Evolutionary conservation across 2,329 filamentous ascomycete species (phyloP), one percentile per base, ranked within the genome.

Genomic region (Sphaerulina musiva): DNA sequence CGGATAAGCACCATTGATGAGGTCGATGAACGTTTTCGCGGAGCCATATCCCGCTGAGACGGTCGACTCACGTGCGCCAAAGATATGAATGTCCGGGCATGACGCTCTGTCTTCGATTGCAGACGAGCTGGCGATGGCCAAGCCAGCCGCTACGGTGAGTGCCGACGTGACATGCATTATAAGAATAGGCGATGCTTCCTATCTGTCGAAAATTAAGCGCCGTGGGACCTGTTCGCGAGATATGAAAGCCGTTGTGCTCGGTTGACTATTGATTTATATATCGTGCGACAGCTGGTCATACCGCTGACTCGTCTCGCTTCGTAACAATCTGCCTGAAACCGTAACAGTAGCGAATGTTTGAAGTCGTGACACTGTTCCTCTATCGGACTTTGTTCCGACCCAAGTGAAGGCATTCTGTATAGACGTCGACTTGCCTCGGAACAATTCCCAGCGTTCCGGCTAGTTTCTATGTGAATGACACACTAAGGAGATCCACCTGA

Each of bases 31-130:
- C 2, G 68, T 68, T 40, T 65, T 64, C 23, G 69, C 67, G 31
- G 70, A 73, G 9, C 73, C 73, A 49, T 71, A 74, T 12, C 72
- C 72, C 12, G 14, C 39, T 41, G 39, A 20, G 20, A 20, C 68
- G 4, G 72, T 74, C 0, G 73, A 74, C 56, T 74, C 73, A 49
- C 73, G 72, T 41, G 73, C 73, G 39, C 72, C 73, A 48, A 74
- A 74, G 55, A 74, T 63, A 62, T 75, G 72, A 51, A 75, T 71
- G 46, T 68, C 70, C 29, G 73, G 72, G 62, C 73, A 75, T 31
- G 51, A 44, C 41, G 53, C 50, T 17, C 48, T 43, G 39, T 44
- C 39, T 44, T 43, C 39, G n/a, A 50, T n/a, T 34, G 48, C 29
- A 8, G 14, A 17, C n/a, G 48, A 38, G 31, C 29, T 32, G 17